Conservation (phyloP, 148 eudicot species). For the Gaultheria prostrata region DNA sequence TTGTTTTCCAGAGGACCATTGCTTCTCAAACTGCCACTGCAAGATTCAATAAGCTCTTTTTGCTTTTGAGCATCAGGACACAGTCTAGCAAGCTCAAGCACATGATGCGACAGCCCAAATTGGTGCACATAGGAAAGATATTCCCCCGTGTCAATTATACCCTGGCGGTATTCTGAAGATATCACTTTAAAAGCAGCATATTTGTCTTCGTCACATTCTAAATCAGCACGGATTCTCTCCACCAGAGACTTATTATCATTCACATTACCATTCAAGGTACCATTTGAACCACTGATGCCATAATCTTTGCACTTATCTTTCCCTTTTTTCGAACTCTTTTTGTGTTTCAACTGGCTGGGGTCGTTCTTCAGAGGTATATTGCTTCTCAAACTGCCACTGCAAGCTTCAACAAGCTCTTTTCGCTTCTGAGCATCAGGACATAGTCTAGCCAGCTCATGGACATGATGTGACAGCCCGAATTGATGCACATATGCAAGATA, state of each 20-base stretch:
- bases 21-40: slow-evolving; percentile 35
- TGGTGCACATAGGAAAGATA: slow-evolving; percentile 63
- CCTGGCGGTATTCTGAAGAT: slow-evolving; percentile 70
- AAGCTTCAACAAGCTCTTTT: slow-evolving; percentile 62
- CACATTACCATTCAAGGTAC: slow-evolving; percentile 45
- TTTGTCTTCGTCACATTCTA: slow-evolving; percentile 60
- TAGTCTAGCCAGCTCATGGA: slow-evolving; percentile 69
- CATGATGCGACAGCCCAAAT: slow-evolving; percentile 73
- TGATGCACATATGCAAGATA: slow-evolving; percentile 64
- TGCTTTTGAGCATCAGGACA: slow-evolving; percentile 71
- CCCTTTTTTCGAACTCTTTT: slow-evolving; percentile 41
- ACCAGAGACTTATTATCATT: slow-evolving; percentile 36
- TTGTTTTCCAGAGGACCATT: slow-evolving; percentile 36
- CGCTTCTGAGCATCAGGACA: slow-evolving; percentile 71
- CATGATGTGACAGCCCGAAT: slow-evolving; percentile 73
- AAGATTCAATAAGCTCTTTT: slow-evolving; percentile 62
- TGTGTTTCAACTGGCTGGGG: slow-evolving; percentile 30
- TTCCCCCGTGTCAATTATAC: slow-evolving; percentile 51
- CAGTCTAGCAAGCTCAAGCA: slow-evolving; percentile 70
- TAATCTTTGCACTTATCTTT: slow-evolving; percentile 53
- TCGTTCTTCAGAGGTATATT: slow-evolving; percentile 35
- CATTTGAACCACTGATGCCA: slow-evolving; percentile 35
- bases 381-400: slow-evolving; percentile 35
- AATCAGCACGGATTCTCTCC: slow-evolving; percentile 63
- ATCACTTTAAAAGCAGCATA: slow-evolving; percentile 57